Evolutionary conservation across 202 grass and related monocot genomes (phyloP).

Genomic region (Zoysia matrella): DNA sequence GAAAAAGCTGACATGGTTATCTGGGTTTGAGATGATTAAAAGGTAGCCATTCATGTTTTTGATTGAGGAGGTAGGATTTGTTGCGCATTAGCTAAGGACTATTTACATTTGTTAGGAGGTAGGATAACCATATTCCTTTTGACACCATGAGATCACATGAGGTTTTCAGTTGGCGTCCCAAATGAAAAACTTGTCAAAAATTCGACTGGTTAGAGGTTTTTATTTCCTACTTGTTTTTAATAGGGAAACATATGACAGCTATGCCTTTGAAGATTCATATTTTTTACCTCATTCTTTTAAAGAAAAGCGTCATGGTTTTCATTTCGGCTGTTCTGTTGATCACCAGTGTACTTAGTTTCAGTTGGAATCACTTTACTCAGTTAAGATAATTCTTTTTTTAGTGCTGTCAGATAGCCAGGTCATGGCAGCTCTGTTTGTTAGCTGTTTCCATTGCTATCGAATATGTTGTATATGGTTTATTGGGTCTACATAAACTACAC

Average conservation of each 20-base stretch:
- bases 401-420: neutral
- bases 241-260: neutral
- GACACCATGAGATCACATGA: neutral
- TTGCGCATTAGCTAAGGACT: neutral
- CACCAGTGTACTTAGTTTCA: neutral
- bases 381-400: conserved; percentile 6
- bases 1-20: neutral
- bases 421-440: neutral
- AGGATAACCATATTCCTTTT: neutral
- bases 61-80: neutral
- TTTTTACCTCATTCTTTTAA: neutral
- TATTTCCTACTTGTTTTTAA: neutral
- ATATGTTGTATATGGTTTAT: neutral
- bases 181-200: neutral
- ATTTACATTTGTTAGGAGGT: neutral
- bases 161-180: neutral
- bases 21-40: conserved; percentile 3
- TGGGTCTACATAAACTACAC: conserved; percentile 2
- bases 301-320: neutral
- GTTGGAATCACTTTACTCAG: neutral
- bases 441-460: neutral
- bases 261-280: conserved; percentile 6
- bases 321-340: neutral
- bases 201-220: neutral
- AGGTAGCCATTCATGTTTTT: neutral